These are phyloP conservation scores for Chlorella sp. DNA, from an alignment of 139 green algal species.

Conservation along the genomic window DNA sequence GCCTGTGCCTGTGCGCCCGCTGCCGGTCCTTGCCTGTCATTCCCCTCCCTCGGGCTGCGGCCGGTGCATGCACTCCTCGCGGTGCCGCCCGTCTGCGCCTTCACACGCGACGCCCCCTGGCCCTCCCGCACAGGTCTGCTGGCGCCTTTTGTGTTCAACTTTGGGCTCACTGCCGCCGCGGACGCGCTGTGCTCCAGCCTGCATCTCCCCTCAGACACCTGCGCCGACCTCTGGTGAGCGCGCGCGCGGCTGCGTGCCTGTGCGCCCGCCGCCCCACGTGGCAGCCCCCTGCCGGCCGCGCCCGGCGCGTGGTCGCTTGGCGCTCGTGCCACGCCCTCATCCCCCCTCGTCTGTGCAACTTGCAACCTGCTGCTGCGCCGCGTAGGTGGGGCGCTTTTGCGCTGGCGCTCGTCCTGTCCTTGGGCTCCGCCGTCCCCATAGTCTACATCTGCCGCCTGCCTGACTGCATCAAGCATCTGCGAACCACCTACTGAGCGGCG, in stretches of 20 bases:
- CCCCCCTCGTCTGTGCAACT: not conserved
- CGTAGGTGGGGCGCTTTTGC: conserved; percentile 57
- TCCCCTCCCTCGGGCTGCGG: not conserved
- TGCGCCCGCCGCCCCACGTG: not conserved
- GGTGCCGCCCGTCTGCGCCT: not conserved
- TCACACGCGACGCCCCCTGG: conserved; percentile 26
- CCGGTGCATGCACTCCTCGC: not conserved
- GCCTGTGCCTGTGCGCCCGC: not conserved
- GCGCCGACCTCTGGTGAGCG: conserved; percentile 43
- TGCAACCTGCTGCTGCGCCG: not conserved
- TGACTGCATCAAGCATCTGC: conserved; percentile 30
- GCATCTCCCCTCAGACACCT: conserved; percentile 37
- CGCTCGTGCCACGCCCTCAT: not conserved
- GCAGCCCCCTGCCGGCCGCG: not conserved
- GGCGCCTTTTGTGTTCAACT: conserved; percentile 54
- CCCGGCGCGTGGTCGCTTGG: not conserved
- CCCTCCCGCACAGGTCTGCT: too few species aligned
- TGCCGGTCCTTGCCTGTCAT: not conserved
- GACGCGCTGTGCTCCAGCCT: conserved; percentile 35
- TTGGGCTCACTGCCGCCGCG: conserved; percentile 32
- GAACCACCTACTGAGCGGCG: too few species aligned
- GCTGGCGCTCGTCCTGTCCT: conserved; percentile 45
- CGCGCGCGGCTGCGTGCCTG: not conserved
- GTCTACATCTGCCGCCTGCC: conserved; percentile 49
- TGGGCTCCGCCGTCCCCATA: conserved; percentile 50